These are phyloP conservation scores for Fusarium haematococcum DNA, from an alignment of 2,329 filamentous ascomycete species.

Conservation along the genomic window DNA sequence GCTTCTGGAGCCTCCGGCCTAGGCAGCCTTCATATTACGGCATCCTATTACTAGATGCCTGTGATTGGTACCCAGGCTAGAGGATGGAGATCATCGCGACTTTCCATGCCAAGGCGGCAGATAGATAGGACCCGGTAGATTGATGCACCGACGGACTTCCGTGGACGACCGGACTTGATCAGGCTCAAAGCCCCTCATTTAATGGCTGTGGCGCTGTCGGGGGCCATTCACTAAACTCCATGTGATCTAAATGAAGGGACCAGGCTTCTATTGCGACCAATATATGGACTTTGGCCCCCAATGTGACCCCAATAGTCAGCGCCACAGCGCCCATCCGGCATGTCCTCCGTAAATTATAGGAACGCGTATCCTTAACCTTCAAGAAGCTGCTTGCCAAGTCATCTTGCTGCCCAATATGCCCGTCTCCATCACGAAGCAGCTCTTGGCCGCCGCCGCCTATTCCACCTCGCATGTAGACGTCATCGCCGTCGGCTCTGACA, in stretches of 20 bases:
- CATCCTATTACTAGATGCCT: background rate
- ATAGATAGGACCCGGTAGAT: background rate
- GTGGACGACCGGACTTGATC: background rate
- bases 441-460: background rate
- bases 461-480: background rate
- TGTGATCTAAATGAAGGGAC: background rate
- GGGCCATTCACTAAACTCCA: background rate
- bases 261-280: background rate
- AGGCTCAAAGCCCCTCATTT: background rate
- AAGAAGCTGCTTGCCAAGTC: background rate
- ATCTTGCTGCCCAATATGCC: background rate
- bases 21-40: background rate
- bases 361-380: background rate
- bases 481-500: background rate
- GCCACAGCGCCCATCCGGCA: background rate
- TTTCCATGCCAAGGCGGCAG: background rate
- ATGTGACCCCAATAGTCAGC: background rate
- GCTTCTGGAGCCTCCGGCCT: background rate
- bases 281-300: background rate
- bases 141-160: background rate
- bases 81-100: background rate
- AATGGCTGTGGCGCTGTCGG: background rate
- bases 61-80: background rate
- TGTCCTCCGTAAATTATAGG: background rate
- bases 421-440: background rate